Evolutionary conservation across 2,329 filamentous ascomycete species (phyloP), one percentile per base, ranked within the genome.

Genomic region (Penicillium capsulatum): DNA sequence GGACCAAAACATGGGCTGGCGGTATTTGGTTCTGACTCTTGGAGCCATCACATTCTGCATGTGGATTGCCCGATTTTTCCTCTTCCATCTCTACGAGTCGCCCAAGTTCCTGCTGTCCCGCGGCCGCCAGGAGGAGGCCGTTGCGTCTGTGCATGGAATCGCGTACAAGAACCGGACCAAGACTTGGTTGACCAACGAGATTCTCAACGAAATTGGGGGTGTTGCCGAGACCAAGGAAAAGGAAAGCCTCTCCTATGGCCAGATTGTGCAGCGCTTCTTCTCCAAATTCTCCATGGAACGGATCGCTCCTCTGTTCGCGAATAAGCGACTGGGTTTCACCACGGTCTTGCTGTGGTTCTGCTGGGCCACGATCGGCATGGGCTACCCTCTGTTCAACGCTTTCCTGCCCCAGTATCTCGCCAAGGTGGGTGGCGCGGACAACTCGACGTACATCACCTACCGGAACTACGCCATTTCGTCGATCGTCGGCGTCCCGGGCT

Each of bases 361-460:
- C 60, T 94, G 87, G 87, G 75, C 82, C 0, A 81, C 80, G 9
- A 90, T 94, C 51, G 87, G 87, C 36, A 85, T 94, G 79, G 87
- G 83, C 1, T 94, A 91, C 55, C 86, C 86, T 0, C 76, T 94
- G 4, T 94, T 91, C 75, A 92, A 91, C 64, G 84, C 86, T 34
- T 94, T 94, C 66, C 72, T 94, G 14, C 88, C 88, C 0, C 85
- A 92, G 51, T 92, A 92, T 58, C 80, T 94, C 42, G 77, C 81
- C 16, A 76, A 80, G 40, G 75, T 78, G 17, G 69, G 69, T 8
- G 77, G 81, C 16, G 75, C 79, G 43, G 74, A 77, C 24, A 68
- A 66, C 17, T 61, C 67, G 6, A 60, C 60, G 24, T 59, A 63
- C 34, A 63, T 66, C 22, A 70, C 66, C 24, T 94, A 92, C 68